Evolutionary conservation across 176 grass and related monocot species (phyloP), one percentile per base, ranked within the genome.

Genomic region (Chrysopogon serrulatus): DNA sequence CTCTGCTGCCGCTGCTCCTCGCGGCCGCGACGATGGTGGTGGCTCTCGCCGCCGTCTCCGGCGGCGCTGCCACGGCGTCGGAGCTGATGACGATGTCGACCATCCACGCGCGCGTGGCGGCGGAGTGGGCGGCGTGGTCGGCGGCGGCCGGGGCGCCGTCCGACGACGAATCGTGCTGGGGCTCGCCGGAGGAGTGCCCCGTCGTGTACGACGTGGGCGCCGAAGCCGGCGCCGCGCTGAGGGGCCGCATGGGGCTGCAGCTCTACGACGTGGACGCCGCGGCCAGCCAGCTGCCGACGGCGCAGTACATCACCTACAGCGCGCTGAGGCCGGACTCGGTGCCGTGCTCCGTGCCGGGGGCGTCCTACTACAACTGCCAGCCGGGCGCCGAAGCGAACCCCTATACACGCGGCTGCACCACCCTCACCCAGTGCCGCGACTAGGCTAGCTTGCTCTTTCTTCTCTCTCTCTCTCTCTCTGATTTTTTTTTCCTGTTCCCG

Each of bases 321-420:
- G 77, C 83, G 32, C 83, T 94, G 47, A 44, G 3, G 76, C 59
- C 74, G 36, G 81, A 89, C 64, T 57, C 45, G 43, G 77, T 85
- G 48, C 92, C 95, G 36, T 94, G 95, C 88, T 92, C 95, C 77
- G 10, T 72, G 16, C 69, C 83, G 9, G 90, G 90, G 39, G 73
- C 81, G 31, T 97, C 95, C 67, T 92, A 97, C 95, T 97, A 97
- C 90, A 94, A 97, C 92, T 97, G 92, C 86, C 45, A 75, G 44
- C 86, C 83, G 3, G 90, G 92, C 27, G 88, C 88, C 48, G 68
- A 64, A 6, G 90, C 88, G 36, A 92, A 97, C 74, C 95, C 95
- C 62, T 94, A 94, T 78, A 23, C 53, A 33, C 92, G 88, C 71
- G 86, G 95, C 76, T 97, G 92, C 83, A 88, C 75, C 60, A 77